Evolutionary conservation across 495 filamentous ascomycete species (phyloP), one percentile per base, ranked within the genome.

Genomic region (Podospora pseudocomata): DNA sequence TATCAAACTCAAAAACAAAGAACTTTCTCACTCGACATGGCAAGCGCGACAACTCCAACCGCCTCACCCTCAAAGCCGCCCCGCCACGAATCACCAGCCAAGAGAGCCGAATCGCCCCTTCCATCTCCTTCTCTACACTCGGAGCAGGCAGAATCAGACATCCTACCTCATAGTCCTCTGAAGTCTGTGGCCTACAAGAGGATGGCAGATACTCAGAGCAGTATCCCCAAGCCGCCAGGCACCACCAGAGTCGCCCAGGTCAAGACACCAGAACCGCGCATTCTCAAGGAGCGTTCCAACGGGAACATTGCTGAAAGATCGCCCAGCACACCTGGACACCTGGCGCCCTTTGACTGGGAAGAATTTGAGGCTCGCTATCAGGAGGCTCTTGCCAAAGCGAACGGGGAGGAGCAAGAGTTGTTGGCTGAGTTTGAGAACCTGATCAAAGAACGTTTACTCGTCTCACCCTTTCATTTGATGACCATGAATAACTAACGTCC

Each of bases 311-410:
- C 67, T 6, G 73, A 77, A 63, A 65, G 70, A 55, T 78, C 78
- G 9, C 78, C 78, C n/a, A 80, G 79, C 68, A 82, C 80, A 2
- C 81, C 82, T 1, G 81, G 80, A 15, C 77, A 82, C 63, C 75
- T 83, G 23, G 76, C 75, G 5, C 72, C 80, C 16, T 90, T 88
- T 70, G 83, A 90, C 73, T 92, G 90, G 90, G 82, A 87, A 6
- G 85, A 89, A 53, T 85, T 94, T 19, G 82, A 91, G 75, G 76
- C 81, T 27, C 85, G 86, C 49, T 94, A 90, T 68, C 72, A 84
- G 44, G 78, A 84, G 60, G 84, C 84, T 32, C 86, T 94, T 75
- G 77, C 81, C 27, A 80, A 88, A 60, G 84, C 88, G 27, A 81
- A 87, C 56, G 76, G 80, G 18, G 74, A 85, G 0, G 91, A 96